Percentiles rank a stretch among this genome's conserved stretches.
Evolutionary conservation across 2,329 filamentous ascomycete genomes (phyloP).

Genomic region (Hymenoscyphus infarciens): DNA sequence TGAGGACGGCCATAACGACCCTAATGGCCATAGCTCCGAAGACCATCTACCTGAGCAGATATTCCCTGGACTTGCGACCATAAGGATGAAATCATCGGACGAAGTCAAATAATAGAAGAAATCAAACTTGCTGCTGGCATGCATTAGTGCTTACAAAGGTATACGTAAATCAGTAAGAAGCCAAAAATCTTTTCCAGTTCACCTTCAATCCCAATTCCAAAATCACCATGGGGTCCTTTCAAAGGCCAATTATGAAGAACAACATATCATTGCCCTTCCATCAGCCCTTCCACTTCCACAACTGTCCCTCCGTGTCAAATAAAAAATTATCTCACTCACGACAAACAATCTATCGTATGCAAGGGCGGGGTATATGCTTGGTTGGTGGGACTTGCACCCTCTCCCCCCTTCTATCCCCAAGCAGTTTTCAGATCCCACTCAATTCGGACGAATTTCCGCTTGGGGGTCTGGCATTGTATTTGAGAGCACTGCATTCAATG

Average conservation of each 20-base stretch:
- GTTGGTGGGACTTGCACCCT: slow-evolving; percentile 32
- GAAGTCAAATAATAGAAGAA: no score
- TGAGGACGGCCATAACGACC: no score
- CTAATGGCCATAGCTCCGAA: no score
- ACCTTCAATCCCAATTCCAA: no score
- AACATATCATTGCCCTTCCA: slow-evolving; percentile 26
- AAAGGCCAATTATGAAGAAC: slow-evolving; percentile 27
- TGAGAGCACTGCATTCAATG: slow-evolving; percentile 23
- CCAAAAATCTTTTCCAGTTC: no score
- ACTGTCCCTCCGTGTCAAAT: slow-evolving; percentile 25
- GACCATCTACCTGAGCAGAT: no score
- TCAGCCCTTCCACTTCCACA: slow-evolving; percentile 18
- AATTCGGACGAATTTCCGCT: slow-evolving; percentile 30
- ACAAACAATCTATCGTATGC: slow-evolving; percentile 31
- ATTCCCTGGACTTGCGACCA: no score
- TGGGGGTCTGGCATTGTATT: slow-evolving; percentile 28
- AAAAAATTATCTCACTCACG: slow-evolving; percentile 25
- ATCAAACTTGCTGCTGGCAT: no score
- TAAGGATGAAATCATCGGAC: no score
- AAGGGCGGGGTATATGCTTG: slow-evolving; percentile 22
- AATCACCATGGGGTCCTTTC: slow-evolving; percentile 21
- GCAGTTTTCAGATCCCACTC: slow-evolving; percentile 21
- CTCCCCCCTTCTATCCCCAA: slow-evolving; percentile 24
- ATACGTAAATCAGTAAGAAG: no score
- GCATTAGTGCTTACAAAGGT: no score